Percentiles rank a stretch among this genome's conserved stretches.
Evolutionary conservation across 345 rosid species (phyloP).

Genomic region (Salix viminalis): DNA sequence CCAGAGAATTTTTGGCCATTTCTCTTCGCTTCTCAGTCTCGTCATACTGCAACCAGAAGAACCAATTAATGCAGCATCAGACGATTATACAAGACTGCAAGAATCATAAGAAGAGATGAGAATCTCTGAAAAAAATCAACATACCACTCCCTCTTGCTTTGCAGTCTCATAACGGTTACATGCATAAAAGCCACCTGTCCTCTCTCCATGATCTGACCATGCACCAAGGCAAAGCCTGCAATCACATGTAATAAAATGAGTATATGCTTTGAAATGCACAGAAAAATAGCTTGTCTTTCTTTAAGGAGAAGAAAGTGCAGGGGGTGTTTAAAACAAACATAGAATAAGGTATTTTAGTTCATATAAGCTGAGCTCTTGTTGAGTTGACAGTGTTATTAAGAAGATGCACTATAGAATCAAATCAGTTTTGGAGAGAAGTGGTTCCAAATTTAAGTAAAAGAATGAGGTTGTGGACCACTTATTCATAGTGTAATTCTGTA

Average conservation of each 20-base stretch:
- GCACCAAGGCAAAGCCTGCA: slow-evolving; percentile 79
- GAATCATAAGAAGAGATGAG: neutral
- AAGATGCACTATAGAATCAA: neutral
- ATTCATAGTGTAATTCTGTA: neutral
- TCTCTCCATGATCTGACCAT: slow-evolving; percentile 76
- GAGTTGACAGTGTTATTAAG: neutral
- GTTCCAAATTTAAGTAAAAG: neutral
- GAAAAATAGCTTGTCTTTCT: neutral
- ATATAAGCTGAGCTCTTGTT: neutral
- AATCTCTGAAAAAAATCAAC: neutral
- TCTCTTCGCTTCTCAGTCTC: slow-evolving; percentile 79
- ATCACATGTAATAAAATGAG: slow-evolving; percentile 14
- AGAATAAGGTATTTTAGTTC: neutral
- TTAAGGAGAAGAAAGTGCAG: neutral
- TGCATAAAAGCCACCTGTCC: slow-evolving; percentile 76
- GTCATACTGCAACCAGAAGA: slow-evolving; percentile 46
- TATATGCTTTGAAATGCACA: neutral
- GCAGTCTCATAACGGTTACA: slow-evolving; percentile 81
- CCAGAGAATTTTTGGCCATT: slow-evolving; percentile 84
- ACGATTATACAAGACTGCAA: neutral
- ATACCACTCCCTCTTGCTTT: slow-evolving; percentile 84
- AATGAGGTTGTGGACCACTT: no score
- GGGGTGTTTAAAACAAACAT: neutral
- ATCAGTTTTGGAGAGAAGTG: neutral
- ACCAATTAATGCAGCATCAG: neutral